Evolutionary conservation across 345 rosid genomes (phyloP), one percentile per base, ranked within the genome.

Genomic region (Chamaenerion angustifolium): DNA sequence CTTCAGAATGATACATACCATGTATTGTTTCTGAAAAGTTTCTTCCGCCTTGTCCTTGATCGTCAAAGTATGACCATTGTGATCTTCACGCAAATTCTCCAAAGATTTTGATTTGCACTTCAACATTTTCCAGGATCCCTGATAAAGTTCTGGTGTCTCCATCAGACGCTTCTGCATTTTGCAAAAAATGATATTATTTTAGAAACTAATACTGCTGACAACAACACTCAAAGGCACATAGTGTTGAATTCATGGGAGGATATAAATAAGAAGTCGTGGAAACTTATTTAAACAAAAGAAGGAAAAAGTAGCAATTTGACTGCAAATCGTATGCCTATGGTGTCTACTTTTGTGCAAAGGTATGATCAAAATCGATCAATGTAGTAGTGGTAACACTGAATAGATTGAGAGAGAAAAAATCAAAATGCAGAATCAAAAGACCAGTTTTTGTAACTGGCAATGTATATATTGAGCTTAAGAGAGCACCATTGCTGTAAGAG

Each of bases 401-500:
- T 55, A 48, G 65, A 46, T 62, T 44, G 40, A 15, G 41, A 49
- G 21, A n/a, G 46, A 40, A 58, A 41, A 35, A 40, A 35, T 51
- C 16, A 60, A 8, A 49, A 45, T n/a, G 15, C 1, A 25, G 37
- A 15, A 54, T 19, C 16, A 10, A 65, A 16, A 23, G 18, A 11
- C 43, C 2, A 18, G 27, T 47, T 16, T 60, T 40, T 45, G 17
- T 31, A 2, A 31, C 14, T 18, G 9, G 7, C 21, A 52, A 25
- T 40, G 31, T n/a, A n/a, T 12, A 6, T 17, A 47, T 14, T 4
- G 41, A 12, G 10, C 11, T 42, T 11, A 46, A 13, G 7, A n/a
- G 56, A 48, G 73, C 62, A 92, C 99, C 95, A 75, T 64, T 88
- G 73, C 66, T 85, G 85, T 56, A 84, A 57, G 54, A 92, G 78